Base-by-base conservation (phyloP, 768 basidiomycete genomes). In the Nidularia sp. region DNA sequence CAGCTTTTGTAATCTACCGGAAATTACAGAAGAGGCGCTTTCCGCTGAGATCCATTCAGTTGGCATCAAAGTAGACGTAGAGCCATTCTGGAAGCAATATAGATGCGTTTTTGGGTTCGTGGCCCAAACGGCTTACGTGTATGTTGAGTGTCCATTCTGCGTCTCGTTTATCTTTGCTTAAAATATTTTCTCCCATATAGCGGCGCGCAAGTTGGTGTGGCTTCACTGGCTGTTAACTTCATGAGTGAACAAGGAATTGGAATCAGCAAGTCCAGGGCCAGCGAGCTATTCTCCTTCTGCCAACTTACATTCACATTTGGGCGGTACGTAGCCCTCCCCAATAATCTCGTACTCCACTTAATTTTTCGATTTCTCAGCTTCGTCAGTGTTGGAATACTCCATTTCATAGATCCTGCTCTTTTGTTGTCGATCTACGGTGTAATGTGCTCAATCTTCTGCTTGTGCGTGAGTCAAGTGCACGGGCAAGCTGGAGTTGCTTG, bases 51-150 rank as follows among this genome's bases (percentile, higher is more conserved):
- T 83, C 45, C 64, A 71, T 49, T 64, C 62, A 4, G 73, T 61
- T 29, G 78, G 77, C 6, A 56, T 72, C 9, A 66, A 67, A 22
- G 62, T 62, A 5, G 73, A 77, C 36, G 65, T 70, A 15, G 77
- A 81, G 49, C 70, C 88, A 2, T 88, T 90, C 68, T 77, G 76
- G 72, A 84, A 76, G 66, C 87, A 90, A 57, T 84, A 80, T 57
- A 78, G 81, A 50, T 85, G 85, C 55, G 71, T 89, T 47, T 83
- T 87, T 60, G 88, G 88, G 32, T 87, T 79, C 58, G 76, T 88
- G 50, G 85, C 85, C 15, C 88, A 90, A 64, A 89, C 83, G 42
- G 69, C 75, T 41, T 86, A 86, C 58, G 74, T 79, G 77, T 85
- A 67, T 48, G 81, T 68, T 54, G 34, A 18, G n/a, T n/a, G n/a